Percentiles rank a stretch among this genome's conserved stretches.
phyloP scores from a whole-genome alignment of 2,329 filamentous ascomycete genomes.

The Venturia oleaginea region DNA sequence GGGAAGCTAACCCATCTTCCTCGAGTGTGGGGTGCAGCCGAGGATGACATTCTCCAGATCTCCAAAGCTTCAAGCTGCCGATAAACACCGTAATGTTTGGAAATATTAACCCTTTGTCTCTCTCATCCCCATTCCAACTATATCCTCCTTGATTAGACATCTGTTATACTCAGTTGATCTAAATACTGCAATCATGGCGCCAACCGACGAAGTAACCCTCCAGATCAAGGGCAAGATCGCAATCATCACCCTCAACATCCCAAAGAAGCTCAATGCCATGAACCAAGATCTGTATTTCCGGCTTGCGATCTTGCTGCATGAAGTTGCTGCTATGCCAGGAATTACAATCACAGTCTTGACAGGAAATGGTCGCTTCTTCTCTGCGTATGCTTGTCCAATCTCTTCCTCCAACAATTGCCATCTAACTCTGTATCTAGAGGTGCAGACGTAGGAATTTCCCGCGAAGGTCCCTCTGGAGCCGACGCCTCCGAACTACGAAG shows the following conservation, averaged over 20 bases:
- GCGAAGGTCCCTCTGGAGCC: conserved; percentile 30
- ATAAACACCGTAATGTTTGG: background rate
- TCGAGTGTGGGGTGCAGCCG: background rate
- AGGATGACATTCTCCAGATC: background rate
- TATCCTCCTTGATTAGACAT: background rate
- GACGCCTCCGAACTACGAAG: conserved; percentile 32
- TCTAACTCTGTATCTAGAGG: conserved; percentile 45
- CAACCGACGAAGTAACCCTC: conserved; percentile 37
- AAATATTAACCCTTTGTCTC: background rate
- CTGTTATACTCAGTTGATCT: background rate
- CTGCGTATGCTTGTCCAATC: conserved; percentile 49
- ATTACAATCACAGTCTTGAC: conserved; percentile 78
- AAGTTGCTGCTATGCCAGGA: conserved; percentile 70
- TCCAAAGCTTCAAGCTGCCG: background rate
- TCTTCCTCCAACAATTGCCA: background rate
- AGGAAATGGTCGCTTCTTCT: conserved; percentile 74
- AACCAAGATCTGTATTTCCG: conserved; percentile 65
- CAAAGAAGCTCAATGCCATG: conserved; percentile 81
- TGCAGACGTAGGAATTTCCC: conserved; percentile 61
- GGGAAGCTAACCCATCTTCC: background rate
- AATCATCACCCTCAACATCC: conserved; percentile 77
- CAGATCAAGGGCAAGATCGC: conserved; percentile 62
- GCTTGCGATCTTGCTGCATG: conserved; percentile 61
- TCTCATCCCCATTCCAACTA: background rate
- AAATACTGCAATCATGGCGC: background rate